A percentile compares a stretch with the other conserved stretches of the same genome.
Evolutionary conservation across 2,329 filamentous ascomycete genomes (phyloP).

Genomic region (Geosmithia putterillii): DNA sequence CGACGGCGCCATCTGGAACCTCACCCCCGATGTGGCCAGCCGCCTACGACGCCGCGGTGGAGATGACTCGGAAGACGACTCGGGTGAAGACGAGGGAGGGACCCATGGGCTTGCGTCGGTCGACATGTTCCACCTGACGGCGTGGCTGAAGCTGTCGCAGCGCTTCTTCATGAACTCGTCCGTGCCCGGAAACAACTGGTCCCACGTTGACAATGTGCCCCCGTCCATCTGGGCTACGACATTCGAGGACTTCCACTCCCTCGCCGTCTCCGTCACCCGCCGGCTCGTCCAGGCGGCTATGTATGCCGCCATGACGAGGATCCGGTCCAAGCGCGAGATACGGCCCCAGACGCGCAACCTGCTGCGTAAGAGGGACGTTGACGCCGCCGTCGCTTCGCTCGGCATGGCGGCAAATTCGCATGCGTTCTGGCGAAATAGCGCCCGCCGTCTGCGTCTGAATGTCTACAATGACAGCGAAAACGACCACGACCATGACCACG

Average conservation of each 20-base stretch:
- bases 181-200: slow-evolving; percentile 56
- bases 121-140: slow-evolving; percentile 42
- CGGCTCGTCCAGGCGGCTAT: slow-evolving; percentile 58
- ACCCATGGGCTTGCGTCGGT: slow-evolving; percentile 30
- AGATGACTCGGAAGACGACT: too few relatives aligned
- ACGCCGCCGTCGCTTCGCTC: slow-evolving; percentile 34
- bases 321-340: slow-evolving; percentile 36
- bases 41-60: neutral
- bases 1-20: slow-evolving; percentile 55
- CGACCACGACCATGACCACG: too few relatives aligned
- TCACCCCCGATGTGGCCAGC: slow-evolving; percentile 24
- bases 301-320: slow-evolving; percentile 57
- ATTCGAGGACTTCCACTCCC: slow-evolving; percentile 61
- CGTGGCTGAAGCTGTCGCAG: slow-evolving; percentile 53
- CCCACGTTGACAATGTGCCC: slow-evolving; percentile 39
- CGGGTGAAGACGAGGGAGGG: slow-evolving; percentile 7
- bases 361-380: slow-evolving; percentile 32
- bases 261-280: slow-evolving; percentile 56
- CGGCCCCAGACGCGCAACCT: slow-evolving; percentile 14
- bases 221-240: slow-evolving; percentile 66
- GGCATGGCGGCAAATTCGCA: slow-evolving; percentile 23
- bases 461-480: slow-evolving; percentile 25
- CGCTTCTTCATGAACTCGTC: slow-evolving; percentile 65
- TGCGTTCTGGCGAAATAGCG: slow-evolving; percentile 33
- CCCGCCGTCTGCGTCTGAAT: slow-evolving; percentile 35